These are phyloP conservation scores for Sporormia fimetaria DNA, from an alignment of 495 filamentous ascomycete species.

Conservation along the genomic window DNA sequence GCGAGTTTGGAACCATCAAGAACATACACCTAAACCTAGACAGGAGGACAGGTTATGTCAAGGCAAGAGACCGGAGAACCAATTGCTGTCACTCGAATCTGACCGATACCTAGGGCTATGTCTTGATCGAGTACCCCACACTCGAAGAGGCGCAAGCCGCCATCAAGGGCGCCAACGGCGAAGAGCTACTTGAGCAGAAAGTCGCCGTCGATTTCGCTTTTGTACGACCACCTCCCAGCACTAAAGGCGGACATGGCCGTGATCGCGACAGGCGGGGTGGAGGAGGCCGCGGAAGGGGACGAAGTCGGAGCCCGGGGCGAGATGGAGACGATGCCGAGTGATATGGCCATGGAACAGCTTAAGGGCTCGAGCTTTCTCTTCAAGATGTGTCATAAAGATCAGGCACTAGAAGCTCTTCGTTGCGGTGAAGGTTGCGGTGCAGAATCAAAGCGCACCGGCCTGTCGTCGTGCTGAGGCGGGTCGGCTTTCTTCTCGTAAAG, in stretches of 20 bases:
- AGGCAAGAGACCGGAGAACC: conserved; percentile 45
- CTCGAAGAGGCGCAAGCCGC: conserved; percentile 74
- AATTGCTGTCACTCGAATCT: neutral
- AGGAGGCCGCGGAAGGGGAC: conserved; percentile 42
- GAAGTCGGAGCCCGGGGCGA: conserved; percentile 47
- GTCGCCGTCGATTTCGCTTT: conserved; percentile 92
- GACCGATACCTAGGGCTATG: conserved; percentile 60
- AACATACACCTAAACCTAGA: conserved; percentile 93
- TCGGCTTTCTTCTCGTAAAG: conserved; percentile 2
- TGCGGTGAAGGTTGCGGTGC: neutral
- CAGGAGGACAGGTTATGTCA: conserved; percentile 91
- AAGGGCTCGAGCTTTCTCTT: too few species aligned
- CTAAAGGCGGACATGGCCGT: conserved; percentile 41
- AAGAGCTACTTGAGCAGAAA: conserved; percentile 84
- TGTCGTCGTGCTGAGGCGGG: conserved; percentile 9
- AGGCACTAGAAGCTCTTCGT: neutral
- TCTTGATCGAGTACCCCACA: conserved; percentile 85
- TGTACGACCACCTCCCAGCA: conserved; percentile 77
- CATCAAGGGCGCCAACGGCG: conserved; percentile 69
- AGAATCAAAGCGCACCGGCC: conserved; percentile 11
- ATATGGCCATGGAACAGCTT: conserved; percentile 1
- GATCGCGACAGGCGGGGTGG: conserved; percentile 41
- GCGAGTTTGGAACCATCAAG: conserved; percentile 94
- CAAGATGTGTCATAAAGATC: neutral
- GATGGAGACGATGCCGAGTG: conserved; percentile 12